phyloP scores from a whole-genome alignment of 164 flowering plant genomes.

The Hamamelis virginiana region DNA sequence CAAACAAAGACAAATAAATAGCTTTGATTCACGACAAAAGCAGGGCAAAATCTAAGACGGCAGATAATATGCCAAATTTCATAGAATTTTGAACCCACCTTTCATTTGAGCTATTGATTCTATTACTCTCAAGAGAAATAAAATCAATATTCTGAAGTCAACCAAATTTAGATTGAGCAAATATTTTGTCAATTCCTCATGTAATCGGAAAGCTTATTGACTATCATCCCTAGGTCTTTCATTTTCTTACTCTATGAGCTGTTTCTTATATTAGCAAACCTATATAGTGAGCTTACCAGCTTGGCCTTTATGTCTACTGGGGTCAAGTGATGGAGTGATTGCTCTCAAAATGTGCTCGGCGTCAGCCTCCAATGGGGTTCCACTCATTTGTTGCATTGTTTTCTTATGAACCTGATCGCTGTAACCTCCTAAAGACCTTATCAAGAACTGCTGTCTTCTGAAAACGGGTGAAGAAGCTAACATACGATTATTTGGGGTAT shows the following conservation, averaged over 20 bases:
- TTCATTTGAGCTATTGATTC: not conserved
- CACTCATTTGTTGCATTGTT: constrained; percentile 20
- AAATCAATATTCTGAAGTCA: not conserved
- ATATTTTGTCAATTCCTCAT: not conserved
- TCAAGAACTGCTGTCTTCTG: constrained; percentile 64
- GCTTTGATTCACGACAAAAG: not conserved
- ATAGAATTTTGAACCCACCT: too few relatives aligned
- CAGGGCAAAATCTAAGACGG: not conserved
- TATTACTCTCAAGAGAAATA: not conserved
- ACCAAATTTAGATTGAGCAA: not conserved
- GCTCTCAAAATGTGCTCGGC: constrained; percentile 57
- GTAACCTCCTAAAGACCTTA: constrained; percentile 42
- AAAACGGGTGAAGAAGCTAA: constrained; percentile 41
- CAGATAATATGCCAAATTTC: not conserved
- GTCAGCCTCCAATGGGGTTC: constrained; percentile 54
- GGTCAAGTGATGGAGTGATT: constrained; percentile 75
- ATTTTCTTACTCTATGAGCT: too few relatives aligned
- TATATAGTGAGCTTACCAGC: constrained; percentile 53
- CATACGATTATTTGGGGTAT: constrained; percentile 23
- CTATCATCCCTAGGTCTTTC: too few relatives aligned
- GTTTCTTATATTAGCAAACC: too few relatives aligned
- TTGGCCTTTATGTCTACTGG: constrained; percentile 79
- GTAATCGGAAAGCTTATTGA: too few relatives aligned
- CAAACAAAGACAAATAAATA: not conserved
- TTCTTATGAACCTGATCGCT: constrained; percentile 11